phyloP scores from a whole-genome alignment of 345 rosid species.

The Heritiera littoralis region DNA sequence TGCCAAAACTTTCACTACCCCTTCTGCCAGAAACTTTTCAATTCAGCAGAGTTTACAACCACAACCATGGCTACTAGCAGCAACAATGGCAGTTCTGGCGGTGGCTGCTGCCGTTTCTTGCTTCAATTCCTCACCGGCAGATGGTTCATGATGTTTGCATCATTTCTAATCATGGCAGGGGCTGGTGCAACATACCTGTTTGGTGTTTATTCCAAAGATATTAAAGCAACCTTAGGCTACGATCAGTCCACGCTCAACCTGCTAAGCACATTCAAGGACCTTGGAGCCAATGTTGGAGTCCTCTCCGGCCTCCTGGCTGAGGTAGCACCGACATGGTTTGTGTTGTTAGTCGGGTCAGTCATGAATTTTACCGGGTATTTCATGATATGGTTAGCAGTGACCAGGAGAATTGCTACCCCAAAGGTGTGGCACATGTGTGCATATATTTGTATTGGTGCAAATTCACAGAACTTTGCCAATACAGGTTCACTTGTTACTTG shows the following conservation, averaged over 20 bases:
- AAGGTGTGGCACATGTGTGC: conserved; percentile 64
- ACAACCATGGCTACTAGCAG: background rate
- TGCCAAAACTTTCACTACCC: background rate
- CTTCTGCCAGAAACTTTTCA: background rate
- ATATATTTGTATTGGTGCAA: conserved; percentile 63
- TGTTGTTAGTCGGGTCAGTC: conserved; percentile 45
- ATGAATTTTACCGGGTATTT: conserved; percentile 60
- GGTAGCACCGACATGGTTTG: conserved; percentile 69
- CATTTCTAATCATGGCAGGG: conserved; percentile 56
- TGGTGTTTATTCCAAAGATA: conserved; percentile 45
- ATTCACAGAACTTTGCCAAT: conserved; percentile 63
- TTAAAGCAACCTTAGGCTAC: conserved; percentile 42
- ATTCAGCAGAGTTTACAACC: background rate
- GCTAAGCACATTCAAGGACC: conserved; percentile 60
- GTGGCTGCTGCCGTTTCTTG: background rate
- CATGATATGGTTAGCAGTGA: conserved; percentile 67
- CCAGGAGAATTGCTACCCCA: conserved; percentile 36
- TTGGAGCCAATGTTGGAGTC: conserved; percentile 57
- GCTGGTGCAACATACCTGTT: conserved; percentile 70
- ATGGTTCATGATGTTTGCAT: conserved; percentile 65
- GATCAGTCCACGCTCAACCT: conserved; percentile 63
- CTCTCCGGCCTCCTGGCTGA: conserved; percentile 63
- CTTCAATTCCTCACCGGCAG: conserved; percentile 25
- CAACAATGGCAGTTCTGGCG: background rate
- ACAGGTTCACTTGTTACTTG: conserved; percentile 63